Conservation (phyloP, 179 eudicot genomes). For the Silene vulgaris region DNA sequence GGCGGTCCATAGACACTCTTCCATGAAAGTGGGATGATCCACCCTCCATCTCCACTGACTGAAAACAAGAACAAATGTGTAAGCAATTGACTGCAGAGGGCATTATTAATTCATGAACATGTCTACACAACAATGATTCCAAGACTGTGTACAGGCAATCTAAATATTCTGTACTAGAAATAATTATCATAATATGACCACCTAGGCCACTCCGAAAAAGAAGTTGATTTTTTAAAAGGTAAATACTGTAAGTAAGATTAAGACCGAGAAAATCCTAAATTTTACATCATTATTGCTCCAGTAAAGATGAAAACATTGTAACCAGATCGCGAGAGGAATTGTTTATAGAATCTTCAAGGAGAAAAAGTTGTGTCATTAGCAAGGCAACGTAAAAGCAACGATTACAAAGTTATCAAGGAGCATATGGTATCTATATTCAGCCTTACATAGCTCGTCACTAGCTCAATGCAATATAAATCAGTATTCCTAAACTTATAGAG, state of each 20-base stretch:
- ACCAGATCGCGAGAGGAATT: neutral
- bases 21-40: constrained; percentile 92
- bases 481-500: neutral
- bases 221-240: neutral
- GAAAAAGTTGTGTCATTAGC: neutral
- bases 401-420: neutral
- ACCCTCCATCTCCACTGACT: constrained; percentile 58
- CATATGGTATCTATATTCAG: neutral
- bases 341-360: neutral
- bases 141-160: neutral
- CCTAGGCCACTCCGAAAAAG: neutral
- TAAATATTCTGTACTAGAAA: neutral
- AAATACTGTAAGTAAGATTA: neutral
- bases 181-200: neutral
- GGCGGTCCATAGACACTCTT: constrained; percentile 94
- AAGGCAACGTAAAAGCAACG: neutral
- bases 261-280: neutral
- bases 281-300: neutral
- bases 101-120: neutral
- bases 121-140: neutral
- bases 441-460: neutral
- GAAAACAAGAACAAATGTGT: constrained; percentile 19
- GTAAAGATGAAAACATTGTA: neutral
- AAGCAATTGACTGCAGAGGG: constrained; percentile 1
- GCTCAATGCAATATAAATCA: neutral